These are phyloP conservation scores for Cryphonectria carpinicola DNA, from an alignment of 2,329 filamentous ascomycete species.

Conservation along the genomic window DNA sequence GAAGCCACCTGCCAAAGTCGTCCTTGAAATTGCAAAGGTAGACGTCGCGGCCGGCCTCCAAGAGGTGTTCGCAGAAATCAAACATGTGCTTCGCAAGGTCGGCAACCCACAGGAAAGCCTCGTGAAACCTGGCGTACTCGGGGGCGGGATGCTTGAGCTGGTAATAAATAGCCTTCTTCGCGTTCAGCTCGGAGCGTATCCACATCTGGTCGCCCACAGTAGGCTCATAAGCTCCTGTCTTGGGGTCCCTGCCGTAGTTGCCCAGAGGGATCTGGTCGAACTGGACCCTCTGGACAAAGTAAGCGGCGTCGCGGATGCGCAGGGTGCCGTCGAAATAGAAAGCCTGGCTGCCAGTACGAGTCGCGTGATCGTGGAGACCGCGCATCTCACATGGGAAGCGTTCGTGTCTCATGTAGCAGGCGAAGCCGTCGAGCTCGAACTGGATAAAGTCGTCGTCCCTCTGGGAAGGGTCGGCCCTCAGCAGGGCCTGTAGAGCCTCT, in stretches of 20 bases:
- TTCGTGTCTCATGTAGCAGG: constrained; percentile 52
- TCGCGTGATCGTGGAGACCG: constrained; percentile 56
- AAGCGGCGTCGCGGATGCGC: constrained; percentile 43
- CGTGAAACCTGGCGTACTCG: constrained; percentile 66
- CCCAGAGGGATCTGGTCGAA: constrained; percentile 67
- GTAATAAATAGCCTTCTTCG: constrained; percentile 61
- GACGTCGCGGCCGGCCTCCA: constrained; percentile 42
- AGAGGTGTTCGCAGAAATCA: constrained; percentile 59
- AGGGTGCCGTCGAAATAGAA: constrained; percentile 67
- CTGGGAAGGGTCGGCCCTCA: constrained; percentile 31
- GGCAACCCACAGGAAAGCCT: constrained; percentile 71
- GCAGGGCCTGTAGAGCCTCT: constrained; percentile 38
- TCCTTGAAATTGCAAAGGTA: constrained; percentile 59
- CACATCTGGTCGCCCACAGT: constrained; percentile 62
- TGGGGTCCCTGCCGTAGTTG: constrained; percentile 59
- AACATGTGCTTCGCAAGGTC: constrained; percentile 73
- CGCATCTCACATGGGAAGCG: constrained; percentile 54
- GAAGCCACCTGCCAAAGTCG: constrained; percentile 63
- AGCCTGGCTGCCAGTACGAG: constrained; percentile 37
- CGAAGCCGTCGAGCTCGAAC: constrained; percentile 61
- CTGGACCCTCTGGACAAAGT: constrained; percentile 58
- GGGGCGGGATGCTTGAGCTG: constrained; percentile 57
- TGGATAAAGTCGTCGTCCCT: constrained; percentile 45
- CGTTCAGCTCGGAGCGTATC: constrained; percentile 60
- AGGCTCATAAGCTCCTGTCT: constrained; percentile 30